Base-by-base conservation (phyloP, 371 early-diverging fungal genomes). In the Nematocida sp. region DNA sequence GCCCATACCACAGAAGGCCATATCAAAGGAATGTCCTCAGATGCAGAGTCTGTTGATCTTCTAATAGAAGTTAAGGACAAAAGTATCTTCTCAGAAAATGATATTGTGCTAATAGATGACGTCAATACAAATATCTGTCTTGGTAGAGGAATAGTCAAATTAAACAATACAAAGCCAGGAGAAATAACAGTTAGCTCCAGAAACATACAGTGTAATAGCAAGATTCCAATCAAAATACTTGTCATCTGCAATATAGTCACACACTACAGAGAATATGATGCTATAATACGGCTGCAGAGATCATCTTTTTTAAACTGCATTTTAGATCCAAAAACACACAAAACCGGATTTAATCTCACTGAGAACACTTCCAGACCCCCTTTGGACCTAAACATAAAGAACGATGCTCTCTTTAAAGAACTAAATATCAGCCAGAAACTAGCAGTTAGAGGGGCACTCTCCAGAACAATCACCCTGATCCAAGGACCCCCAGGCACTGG, bases 401-500 rank as follows among this genome's bases (percentile, higher is more conserved):
- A 15, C 31, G 21, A 11, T 40, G 41, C 17, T 4, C 23, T 53
- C 1, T 23, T 32, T 25, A 41, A 57, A 11, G 17, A 48, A 17
- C 53, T 80, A 15, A 80, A 80, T 62, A 37, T 3, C 13, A 49
- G 46, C 53, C 80, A 80, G 60, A 65, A 66, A 53, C 37, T 2
- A 1, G 78, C 80, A 17, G 63, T 80, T 11, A 40, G 34, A 21
- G 43, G 25, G 9, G 19, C 65, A 17, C 27, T 53, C 25, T 35
- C 35, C 3, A 53, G 37, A 1, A 47, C 11, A 27, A 58, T 77
- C 0, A 75, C 61, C 47, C 65, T 77, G 46, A 81, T 81, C 17
- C 49, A 75, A 13, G 81, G 81, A 13, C 81, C 81, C 17, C 81
- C 81, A 0, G 96, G 97, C 0, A 94, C 94, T 4, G 95, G 95